Base-by-base conservation (phyloP, 1,284 basidiomycete genomes). In the Erythrobasidium hasegawianum region DNA sequence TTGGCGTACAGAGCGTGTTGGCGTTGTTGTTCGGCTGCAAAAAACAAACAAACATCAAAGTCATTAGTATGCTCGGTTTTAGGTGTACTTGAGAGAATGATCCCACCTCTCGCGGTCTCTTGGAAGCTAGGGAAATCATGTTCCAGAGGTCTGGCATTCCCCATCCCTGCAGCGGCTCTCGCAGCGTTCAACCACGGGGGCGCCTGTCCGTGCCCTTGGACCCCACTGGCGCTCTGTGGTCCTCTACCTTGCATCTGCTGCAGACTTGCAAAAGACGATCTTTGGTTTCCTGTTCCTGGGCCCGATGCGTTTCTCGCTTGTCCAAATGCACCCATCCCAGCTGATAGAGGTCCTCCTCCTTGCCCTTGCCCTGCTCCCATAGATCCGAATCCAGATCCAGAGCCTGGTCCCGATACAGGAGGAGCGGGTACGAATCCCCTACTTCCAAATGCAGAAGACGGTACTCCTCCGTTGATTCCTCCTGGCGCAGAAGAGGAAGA, bases 111-210 rank as follows among this genome's bases (percentile, higher is more conserved):
- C 1, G 62, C 62, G 14, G 62, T 55, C 29, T 65, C 62, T 27
- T 65, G 62, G 24, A 65, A 65, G 38, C 62, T 65, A 14, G 62
- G 62, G 33, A 65, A 65, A 20, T 65, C 62, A 26, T 50, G 43
- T 29, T 65, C 55, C 29, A 58, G 7, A 11, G 41, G 26, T 26
- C 55, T 47, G 16, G 45, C 40, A 27, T 56, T 50, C 14, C 40
- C 52, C 22, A 39, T 39, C 22, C 53, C 54, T 20, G 53, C 41
- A 10, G 40, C 54, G 8, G 38, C 20, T 22, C 53, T 57, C 20
- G 53, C 61, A 20, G 24, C 53, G 16, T 53, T n/a, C 38, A 20
- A 39, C 59, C 59, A 61, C 18, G 59, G 59, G 1, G 59, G 33
- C 7, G 43, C 43, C 43, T n/a, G 43, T 24, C 7, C n/a, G n/a